phyloP scores from a whole-genome alignment of 768 basidiomycete genomes.

The Russula griseocarnosa region DNA sequence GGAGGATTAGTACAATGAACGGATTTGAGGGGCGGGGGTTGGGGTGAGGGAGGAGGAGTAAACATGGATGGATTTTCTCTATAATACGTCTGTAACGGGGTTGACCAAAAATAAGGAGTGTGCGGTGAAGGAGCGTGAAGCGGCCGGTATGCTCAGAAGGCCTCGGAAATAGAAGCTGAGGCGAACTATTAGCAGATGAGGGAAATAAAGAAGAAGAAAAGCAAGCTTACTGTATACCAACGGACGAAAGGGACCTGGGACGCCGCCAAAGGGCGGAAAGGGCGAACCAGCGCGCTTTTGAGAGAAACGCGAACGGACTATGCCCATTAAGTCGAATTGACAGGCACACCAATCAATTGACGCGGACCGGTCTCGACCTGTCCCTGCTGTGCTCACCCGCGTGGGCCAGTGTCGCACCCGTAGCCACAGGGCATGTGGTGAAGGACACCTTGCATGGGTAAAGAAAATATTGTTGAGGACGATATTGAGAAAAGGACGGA shows the following conservation, averaged over 20 bases:
- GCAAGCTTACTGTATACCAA: neutral
- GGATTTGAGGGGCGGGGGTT: constrained; percentile 30
- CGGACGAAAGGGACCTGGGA: neutral
- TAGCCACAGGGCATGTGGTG: neutral
- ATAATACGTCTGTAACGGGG: neutral
- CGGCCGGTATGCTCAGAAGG: neutral
- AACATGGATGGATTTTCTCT: constrained; percentile 32
- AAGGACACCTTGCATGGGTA: neutral
- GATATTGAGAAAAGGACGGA: constrained; percentile 4
- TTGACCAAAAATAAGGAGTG: constrained; percentile 15
- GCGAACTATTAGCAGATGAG: neutral
- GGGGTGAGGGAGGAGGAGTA: constrained; percentile 43
- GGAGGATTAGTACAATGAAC: constrained; percentile 6
- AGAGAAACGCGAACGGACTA: neutral
- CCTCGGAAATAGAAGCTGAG: neutral
- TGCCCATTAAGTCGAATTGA: neutral
- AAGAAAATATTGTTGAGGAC: too few relatives aligned
- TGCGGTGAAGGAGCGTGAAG: constrained; percentile 18
- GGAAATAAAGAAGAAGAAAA: neutral
- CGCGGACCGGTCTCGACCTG: neutral
- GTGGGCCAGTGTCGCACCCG: neutral
- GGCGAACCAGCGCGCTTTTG: neutral
- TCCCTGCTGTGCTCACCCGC: neutral
- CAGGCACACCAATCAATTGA: constrained; percentile 3
- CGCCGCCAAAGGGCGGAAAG: neutral